A percentile compares a stretch with the other conserved stretches of the same genome.
phyloP scores from a whole-genome alignment of 441 rosid genomes.

The Codiaeum variegatum region DNA sequence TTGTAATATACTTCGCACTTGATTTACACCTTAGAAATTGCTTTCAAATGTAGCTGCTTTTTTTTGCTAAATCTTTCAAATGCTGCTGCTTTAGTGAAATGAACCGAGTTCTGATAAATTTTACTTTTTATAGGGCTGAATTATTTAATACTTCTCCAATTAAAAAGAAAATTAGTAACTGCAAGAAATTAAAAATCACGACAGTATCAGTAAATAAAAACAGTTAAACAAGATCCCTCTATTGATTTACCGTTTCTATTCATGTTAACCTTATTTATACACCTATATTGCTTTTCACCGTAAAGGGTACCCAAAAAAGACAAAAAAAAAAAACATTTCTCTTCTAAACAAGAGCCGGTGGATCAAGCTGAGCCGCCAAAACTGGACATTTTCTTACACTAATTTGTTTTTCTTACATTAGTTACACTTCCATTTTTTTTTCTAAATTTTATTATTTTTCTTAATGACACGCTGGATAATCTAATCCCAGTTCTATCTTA shows the following conservation, averaged over 20 bases:
- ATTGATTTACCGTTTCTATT: slow-evolving; percentile 25
- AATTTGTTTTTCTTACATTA: too few species aligned
- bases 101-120: too few species aligned
- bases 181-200: too few species aligned
- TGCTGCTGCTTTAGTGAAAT: too few species aligned
- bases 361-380: slow-evolving; percentile 32
- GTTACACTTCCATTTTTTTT: not conserved
- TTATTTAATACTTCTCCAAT: too few species aligned
- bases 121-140: too few species aligned
- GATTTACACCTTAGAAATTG: too few species aligned
- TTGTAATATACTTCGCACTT: too few species aligned
- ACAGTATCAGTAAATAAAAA: too few species aligned
- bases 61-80: too few species aligned
- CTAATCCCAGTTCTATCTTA: slow-evolving; percentile 42
- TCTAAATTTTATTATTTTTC: not conserved
- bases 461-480: slow-evolving; percentile 21
- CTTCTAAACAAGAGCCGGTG: slow-evolving; percentile 24
- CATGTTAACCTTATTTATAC: slow-evolving; percentile 32
- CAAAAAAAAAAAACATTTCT: not conserved
- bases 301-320: not conserved
- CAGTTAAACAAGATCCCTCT: slow-evolving; percentile 16
- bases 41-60: too few species aligned
- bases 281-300: slow-evolving; percentile 17
- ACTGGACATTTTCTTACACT: slow-evolving; percentile 18
- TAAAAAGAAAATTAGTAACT: too few species aligned